Evolutionary conservation across 2,329 filamentous ascomycete genomes (phyloP).

Genomic region (Stagonosporopsis vannaccii): DNA sequence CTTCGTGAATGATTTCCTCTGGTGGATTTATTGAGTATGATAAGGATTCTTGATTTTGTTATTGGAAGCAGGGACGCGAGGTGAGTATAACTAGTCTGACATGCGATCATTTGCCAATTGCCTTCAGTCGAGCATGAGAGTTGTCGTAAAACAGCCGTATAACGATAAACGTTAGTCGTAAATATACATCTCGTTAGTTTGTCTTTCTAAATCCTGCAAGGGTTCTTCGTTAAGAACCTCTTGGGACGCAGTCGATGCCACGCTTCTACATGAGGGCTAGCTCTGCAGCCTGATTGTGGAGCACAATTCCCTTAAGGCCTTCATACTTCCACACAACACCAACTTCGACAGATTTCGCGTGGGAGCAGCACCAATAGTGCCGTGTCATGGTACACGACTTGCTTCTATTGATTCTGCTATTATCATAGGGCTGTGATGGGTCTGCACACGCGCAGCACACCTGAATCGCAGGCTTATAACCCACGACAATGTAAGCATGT

Average conservation of each 20-base stretch:
- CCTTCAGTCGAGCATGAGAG: no score
- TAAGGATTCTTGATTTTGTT: no score
- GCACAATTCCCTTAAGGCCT: neutral
- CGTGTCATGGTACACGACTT: neutral
- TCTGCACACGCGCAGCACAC: neutral
- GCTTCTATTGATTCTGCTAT: neutral
- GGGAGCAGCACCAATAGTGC: neutral
- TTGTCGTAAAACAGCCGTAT: no score
- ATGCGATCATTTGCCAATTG: no score
- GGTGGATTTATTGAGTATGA: no score
- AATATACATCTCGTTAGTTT: no score
- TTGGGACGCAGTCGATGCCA: neutral
- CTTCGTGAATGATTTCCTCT: neutral
- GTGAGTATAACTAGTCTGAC: no score
- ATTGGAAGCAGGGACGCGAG: no score
- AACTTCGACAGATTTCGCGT: neutral
- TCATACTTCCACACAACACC: constrained; percentile 1
- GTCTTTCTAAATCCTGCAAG: no score
- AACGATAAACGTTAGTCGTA: no score
- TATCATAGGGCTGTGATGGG: neutral
- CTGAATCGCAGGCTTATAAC: neutral
- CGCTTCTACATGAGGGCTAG: neutral
- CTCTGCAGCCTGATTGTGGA: neutral
- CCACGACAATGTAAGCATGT: neutral
- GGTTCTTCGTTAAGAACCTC: neutral